A percentile compares a stretch with the other conserved stretches of the same genome.
Evolutionary conservation across 2,329 filamentous ascomycete genomes (phyloP).

Genomic region (Knufia petricola): DNA sequence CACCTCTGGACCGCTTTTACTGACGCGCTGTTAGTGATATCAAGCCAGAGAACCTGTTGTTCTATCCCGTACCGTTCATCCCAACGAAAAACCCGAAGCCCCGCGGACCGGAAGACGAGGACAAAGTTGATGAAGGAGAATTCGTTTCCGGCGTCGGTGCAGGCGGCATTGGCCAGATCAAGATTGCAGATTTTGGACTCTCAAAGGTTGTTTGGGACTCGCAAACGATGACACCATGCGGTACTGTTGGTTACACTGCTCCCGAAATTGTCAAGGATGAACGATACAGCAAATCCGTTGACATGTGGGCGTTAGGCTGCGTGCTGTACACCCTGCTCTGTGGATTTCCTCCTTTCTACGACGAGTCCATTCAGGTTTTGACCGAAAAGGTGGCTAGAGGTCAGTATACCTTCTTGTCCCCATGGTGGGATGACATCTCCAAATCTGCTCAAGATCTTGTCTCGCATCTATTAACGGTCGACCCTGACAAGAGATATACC

Average conservation of each 20-base stretch:
- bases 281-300: constrained; percentile 94
- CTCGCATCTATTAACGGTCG: constrained; percentile 83
- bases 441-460: constrained; percentile 90
- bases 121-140: constrained; percentile 94
- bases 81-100: constrained; percentile 74
- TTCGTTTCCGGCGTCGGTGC: constrained; percentile 72
- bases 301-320: constrained; percentile 98
- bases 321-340: constrained; percentile 95
- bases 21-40: constrained; percentile 61
- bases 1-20: constrained; percentile 19
- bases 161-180: constrained; percentile 88
- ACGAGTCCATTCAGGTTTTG: constrained; percentile 92
- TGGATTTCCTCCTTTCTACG: constrained; percentile 92
- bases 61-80: constrained; percentile 73
- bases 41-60: constrained; percentile 91
- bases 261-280: constrained; percentile 99
- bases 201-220: constrained; percentile 98
- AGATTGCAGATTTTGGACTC: constrained; percentile 95
- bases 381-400: constrained; percentile 96
- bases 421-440: constrained; percentile 99
- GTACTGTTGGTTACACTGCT: constrained; percentile 97
- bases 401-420: constrained; percentile 94
- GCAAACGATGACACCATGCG: constrained; percentile 98
- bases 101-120: constrained; percentile 78
- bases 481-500: constrained; percentile 88